Evolutionary conservation across 2,329 filamentous ascomycete species (phyloP).

Genomic region (Juglanconis sp.): DNA sequence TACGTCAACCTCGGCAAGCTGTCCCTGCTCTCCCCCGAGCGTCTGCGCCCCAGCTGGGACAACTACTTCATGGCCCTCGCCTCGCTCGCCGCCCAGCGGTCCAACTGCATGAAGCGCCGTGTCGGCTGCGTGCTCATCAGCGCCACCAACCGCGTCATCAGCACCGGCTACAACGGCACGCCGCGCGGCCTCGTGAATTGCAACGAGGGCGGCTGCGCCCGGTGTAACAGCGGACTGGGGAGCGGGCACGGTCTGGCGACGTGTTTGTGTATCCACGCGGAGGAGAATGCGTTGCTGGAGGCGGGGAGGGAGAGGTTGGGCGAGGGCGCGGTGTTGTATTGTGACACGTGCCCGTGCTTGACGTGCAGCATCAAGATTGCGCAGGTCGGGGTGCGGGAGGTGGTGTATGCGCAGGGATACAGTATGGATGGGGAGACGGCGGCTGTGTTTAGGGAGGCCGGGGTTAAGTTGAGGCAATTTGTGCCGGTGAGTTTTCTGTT

Average conservation of each 20-base stretch:
- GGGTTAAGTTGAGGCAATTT: slow-evolving; percentile 83
- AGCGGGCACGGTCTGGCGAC: slow-evolving; percentile 74
- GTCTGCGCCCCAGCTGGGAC: slow-evolving; percentile 89
- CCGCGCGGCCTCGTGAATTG: slow-evolving; percentile 86
- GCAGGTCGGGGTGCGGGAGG: slow-evolving; percentile 92
- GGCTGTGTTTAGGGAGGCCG: slow-evolving; percentile 76
- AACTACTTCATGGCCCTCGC: slow-evolving; percentile 98
- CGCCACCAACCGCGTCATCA: slow-evolving; percentile 75
- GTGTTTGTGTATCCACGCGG: slow-evolving; percentile 94
- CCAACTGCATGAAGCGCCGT: slow-evolving; percentile 97
- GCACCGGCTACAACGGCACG: slow-evolving; percentile 98
- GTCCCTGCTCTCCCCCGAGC: slow-evolving; percentile 72
- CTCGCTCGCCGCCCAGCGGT: slow-evolving; percentile 81
- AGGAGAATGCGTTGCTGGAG: slow-evolving; percentile 95
- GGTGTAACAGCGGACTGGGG: slow-evolving; percentile 75
- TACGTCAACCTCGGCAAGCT: slow-evolving; percentile 70
- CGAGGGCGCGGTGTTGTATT: slow-evolving; percentile 81
- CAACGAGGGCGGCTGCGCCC: slow-evolving; percentile 81
- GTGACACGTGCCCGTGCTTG: slow-evolving; percentile 93
- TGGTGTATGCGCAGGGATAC: slow-evolving; percentile 91
- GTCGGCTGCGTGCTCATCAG: slow-evolving; percentile 92
- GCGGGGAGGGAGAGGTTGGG: slow-evolving; percentile 87
- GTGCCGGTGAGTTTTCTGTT: slow-evolving; percentile 61
- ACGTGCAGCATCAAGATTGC: slow-evolving; percentile 99
- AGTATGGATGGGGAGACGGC: slow-evolving; percentile 89